Base-by-base conservation (phyloP, 1,284 basidiomycete genomes). In the Lentinus polychrous region DNA sequence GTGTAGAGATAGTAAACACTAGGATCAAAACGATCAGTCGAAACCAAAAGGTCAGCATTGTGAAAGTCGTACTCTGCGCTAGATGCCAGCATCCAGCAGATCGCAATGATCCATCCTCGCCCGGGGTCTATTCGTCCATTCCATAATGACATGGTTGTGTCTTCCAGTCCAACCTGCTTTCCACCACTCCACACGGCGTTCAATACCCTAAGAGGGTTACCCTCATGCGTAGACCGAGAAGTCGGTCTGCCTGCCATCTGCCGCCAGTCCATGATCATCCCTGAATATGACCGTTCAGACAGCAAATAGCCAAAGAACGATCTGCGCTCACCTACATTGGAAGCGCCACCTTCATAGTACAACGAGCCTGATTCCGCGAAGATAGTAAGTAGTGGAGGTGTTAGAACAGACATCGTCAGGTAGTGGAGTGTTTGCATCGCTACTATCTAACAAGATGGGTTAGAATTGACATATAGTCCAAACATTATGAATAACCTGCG, bases 231-330 rank as follows among this genome's bases (percentile, higher is more conserved):
- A 14, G 79, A 77, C 50, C 75, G 76, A 1, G 86, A 78, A 0
- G 91, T 92, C 2, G 87, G 81, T 49, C 79, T 70, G 7, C 91
- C 88, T 0, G 90, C 88, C 77, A 99, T 85, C 66, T 97, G 91
- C 42, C 92, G 78, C 95, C 95, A 99, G 68, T 99, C 94, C 81
- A 99, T 90, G 24, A 98, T 73, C 87, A 94, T 91, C 8, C 85
- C 84, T 86, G 37, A 10, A 42, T 35, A 41, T 35, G 35, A 49
- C 33, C 27, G 27, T 45, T 34, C 39, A 18, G 8, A 18, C 33
- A 37, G 27, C 50, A 10, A 17, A 14, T 15, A 4, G 24, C 14
- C 14, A 23, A 45, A 17, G 22, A 17, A 42, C 27, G 27, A 35
- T 24, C 22, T 15, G 8, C 12, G 66, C 83, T 57, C 62, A 76